phyloP scores from a whole-genome alignment of 192 early-diverging fungal species.

The Coemansia sp. region DNA sequence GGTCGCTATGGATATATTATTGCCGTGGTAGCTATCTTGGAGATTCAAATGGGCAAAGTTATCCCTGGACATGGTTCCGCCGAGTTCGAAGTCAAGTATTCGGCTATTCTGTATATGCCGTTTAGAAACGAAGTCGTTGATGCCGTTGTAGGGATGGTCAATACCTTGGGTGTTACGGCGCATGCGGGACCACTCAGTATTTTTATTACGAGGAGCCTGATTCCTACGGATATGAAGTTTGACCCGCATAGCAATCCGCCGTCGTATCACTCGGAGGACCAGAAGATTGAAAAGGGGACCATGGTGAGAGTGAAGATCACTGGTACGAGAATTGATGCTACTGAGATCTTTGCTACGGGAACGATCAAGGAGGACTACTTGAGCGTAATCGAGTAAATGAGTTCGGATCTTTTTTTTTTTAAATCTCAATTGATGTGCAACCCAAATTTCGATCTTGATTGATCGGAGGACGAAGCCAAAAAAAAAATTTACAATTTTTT shows the following conservation, averaged over 20 bases:
- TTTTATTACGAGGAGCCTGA: conserved; percentile 84
- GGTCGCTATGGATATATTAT: conserved; percentile 97
- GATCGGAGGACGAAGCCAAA: neutral
- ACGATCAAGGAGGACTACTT: conserved; percentile 98
- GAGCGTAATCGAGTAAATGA: conserved; percentile 66
- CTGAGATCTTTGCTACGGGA: conserved; percentile 93
- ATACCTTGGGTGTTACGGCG: conserved; percentile 94
- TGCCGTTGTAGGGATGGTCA: conserved; percentile 86
- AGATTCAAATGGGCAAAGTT: conserved; percentile 82
- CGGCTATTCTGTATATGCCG: conserved; percentile 96
- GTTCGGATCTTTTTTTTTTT: neutral
- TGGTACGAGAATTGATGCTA: conserved; percentile 88
- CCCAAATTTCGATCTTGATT: neutral
- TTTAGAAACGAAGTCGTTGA: conserved; percentile 98
- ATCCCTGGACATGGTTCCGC: conserved; percentile 80
- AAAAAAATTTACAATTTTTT: neutral
- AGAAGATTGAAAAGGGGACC: conserved; percentile 83
- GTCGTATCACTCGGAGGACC: conserved; percentile 79
- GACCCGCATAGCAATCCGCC: conserved; percentile 88
- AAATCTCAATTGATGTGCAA: neutral
- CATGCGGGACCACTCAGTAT: conserved; percentile 93
- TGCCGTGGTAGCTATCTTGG: conserved; percentile 80
- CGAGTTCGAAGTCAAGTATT: conserved; percentile 90
- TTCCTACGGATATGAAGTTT: conserved; percentile 89
- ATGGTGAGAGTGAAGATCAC: conserved; percentile 88